Evolutionary conservation across 208 protist species (phyloP), one percentile per base, ranked within the genome.

Genomic region (Leishmania major): DNA sequence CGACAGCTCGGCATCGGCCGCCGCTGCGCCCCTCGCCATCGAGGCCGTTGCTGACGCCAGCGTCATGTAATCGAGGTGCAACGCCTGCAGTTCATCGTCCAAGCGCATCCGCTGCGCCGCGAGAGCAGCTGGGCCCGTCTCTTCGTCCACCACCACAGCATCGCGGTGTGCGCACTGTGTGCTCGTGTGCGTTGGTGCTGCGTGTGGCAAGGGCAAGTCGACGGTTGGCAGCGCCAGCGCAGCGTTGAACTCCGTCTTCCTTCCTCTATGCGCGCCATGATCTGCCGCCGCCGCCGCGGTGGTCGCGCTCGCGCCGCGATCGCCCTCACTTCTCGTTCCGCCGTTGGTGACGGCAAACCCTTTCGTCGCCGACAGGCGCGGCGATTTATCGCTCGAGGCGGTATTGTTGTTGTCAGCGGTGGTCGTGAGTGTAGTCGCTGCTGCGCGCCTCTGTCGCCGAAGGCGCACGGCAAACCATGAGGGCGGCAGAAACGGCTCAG

Each of bases 41-140:
- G 73, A 45, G 60, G 28, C 40, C 1, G 64, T 28, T 11, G 83
- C 73, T 1, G 83, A 57, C 8, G 71, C 72, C 2, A 72, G 55
- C 19, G 78, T 35, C 83, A 86, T 79, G 55, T 64, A 82, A 31
- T 80, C 78, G 19, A 83, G 75, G 47, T 86, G 83, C n/a, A 86
- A 60, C 28, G 78, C 8, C 66, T 86, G 78, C 53, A 86, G 59
- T 74, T 79, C 83, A n/a, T 83, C 83, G 17, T 80, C 67, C 43
- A 86, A 60, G n/a, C 28, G 55, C 51, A 82, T 45, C 10, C 78
- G 82, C 8, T 57, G 71, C 75, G 43, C 73, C 15, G 31, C 43
- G 11, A 55, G 22, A 35, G 66, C 53, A 1, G 3, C n/a, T 17
- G 71, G 1, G 31, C 49, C 28, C 37, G 59, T 67, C 5, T 69